Base-by-base conservation (phyloP, 164 flowering plant genomes). In the Paratinospora sagittata region DNA sequence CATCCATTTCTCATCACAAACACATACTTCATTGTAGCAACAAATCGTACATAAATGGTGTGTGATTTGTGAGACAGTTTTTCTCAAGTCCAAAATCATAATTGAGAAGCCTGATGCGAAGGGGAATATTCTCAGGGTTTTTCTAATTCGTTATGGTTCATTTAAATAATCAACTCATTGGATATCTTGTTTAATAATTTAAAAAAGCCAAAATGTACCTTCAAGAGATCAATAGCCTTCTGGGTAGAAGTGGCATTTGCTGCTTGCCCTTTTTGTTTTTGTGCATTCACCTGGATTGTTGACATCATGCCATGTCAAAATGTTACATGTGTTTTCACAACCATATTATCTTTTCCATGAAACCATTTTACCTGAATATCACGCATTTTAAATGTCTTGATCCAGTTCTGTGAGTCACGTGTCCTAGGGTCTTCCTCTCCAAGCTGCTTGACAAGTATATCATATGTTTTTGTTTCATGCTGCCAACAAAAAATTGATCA, bases 401-500 rank as follows among this genome's bases (percentile, higher is more conserved):
- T 84, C 99, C 99, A 93, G 73, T 93, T 96, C 75, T 85, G 86
- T 19, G 99, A 93, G 73, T 96, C 98, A 19, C 85, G 87, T 16
- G 98, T 89, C 84, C 99, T 86, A 1, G 96, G 87, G 72, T 96
- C 99, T 71, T 93, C 97, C 76, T 96, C 95, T 63, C 99, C 99
- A 65, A 96, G 95, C 82, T 91, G 97, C 78, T 93, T 93, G 52
- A 91, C 92, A 65, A 96, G 97, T 78, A 96, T 93, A 70, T 93
- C 98, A 79, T 90, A 91, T 4, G 99, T 96, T 85, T 87, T 93
- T 83, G 81, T 91, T 73, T 96, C 99, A 82, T 95, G 96, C 98
- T 95, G 90, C 45, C 58, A 70, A 75, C 3, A 63, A 37, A 65
- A 26, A 23, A 10, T 27, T 11, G 13, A 19, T 41, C 37, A 27